Base-by-base conservation (phyloP, 306 rosid genomes). In the Prunus armeniaca region DNA sequence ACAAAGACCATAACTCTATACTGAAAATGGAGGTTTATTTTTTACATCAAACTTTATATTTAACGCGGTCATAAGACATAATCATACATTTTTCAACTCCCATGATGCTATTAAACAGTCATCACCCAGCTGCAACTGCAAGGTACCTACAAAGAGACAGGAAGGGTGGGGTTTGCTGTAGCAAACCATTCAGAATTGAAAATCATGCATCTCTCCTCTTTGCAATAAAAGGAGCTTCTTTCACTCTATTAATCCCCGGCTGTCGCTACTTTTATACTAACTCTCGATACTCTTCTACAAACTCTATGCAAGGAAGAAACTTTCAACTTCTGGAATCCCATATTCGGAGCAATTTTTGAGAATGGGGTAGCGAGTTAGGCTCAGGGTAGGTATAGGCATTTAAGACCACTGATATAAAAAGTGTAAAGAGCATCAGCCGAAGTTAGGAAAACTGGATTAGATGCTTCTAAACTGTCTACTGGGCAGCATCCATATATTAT, bases 391-490 rank as follows among this genome's bases (percentile, higher is more conserved):
- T 38, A 67, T 65, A 70, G 27, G 34, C 77, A 30, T 17, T 45
- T 12, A 46, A 38, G 56, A 54, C 14, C 17, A 68, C 27, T 61
- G 47, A 22, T 62, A 13, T 38, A 38, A 7, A 38, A 65, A 66
- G 64, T 73, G 41, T 69, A 34, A 30, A 61, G 38, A 61, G 54
- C 79, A 78, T 75, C 73, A 27, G 84, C 87, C 77, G 78, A 80
- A 76, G 82, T 79, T 46, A 74, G 82, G 81, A 77, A 77, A 90
- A 86, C 57, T 55, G 79, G 78, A 65, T 50, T 34, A 78, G 85
- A 82, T 77, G 79, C 85, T 67, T 45, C 56, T 60, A 71, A 81
- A 81, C 61, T 81, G 84, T 70, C 69, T 71, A 78, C 76, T 20
- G 38, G 62, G 79, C 69, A 61, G 81, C 85, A 80, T 82, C 55